Evolutionary conservation across 2,329 filamentous ascomycete genomes (phyloP).

Genomic region (Aspergillus sp.): DNA sequence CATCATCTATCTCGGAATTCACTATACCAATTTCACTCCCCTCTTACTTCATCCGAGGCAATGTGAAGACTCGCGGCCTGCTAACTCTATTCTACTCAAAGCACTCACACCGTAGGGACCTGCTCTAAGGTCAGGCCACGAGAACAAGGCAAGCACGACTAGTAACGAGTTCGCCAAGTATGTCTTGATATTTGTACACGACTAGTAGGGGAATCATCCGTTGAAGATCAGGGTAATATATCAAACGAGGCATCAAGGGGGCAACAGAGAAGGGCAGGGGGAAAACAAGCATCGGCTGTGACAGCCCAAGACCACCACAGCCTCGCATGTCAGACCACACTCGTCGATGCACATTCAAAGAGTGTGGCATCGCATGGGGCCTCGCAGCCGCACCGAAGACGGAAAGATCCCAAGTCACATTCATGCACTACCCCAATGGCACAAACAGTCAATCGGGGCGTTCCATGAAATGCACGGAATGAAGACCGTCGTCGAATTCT

Average conservation of each 20-base stretch:
- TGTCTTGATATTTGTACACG: constrained; percentile 26
- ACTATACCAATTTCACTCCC: background rate
- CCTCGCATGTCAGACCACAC: background rate
- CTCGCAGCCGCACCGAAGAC: background rate
- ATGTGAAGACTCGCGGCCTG: background rate
- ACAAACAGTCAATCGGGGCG: background rate
- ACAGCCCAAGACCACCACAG: background rate
- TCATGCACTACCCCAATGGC: background rate
- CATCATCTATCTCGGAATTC: too few species aligned
- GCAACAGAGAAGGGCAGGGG: constrained; percentile 2
- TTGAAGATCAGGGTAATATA: constrained; percentile 17
- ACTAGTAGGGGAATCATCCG: constrained; percentile 24
- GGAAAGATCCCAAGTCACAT: background rate
- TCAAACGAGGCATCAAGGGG: constrained; percentile 4
- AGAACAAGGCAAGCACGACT: background rate
- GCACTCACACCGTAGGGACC: background rate
- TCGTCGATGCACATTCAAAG: background rate
- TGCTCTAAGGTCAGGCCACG: background rate
- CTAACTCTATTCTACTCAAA: background rate
- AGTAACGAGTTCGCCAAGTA: constrained; percentile 8
- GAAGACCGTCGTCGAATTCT: background rate
- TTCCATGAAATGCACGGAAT: background rate
- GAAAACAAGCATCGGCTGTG: background rate
- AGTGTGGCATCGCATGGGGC: background rate
- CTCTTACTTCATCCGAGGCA: background rate